Base-by-base conservation (phyloP, 1,284 basidiomycete genomes). In the Bjerkandera adusta region DNA sequence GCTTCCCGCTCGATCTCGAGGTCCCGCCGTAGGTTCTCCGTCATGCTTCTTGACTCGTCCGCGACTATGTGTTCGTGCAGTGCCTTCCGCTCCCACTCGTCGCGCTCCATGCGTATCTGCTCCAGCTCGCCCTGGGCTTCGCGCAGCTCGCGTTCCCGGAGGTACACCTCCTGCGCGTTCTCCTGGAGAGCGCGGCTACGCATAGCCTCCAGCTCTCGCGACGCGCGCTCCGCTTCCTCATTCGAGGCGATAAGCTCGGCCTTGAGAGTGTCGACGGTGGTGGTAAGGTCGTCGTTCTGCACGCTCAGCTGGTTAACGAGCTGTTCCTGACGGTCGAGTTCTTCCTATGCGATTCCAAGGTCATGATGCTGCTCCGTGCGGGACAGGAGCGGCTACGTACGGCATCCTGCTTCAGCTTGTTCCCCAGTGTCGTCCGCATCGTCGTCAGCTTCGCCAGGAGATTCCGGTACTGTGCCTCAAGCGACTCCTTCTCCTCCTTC, bases 371-470 rank as follows among this genome's bases (percentile, higher is more conserved):
- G 52, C 48, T 47, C 27, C 52, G 44, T 35, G 43, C 43, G 32
- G 42, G 16, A 52, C 36, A 36, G 27, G 45, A 30, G 52, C 27
- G n/a, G 47, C 44, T 42, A 82, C 91, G 64, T 70, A 97, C 95
- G 56, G 97, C 96, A 69, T 99, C 97, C 66, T 97, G 92, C 64
- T 89, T 85, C 47, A 99, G 73, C 65, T 98, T 96, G 60, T 94
- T 95, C 32, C 94, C 94, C 21, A 99, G 75, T 4, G 91, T 92
- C 22, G 85, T 90, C 12, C 95, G 81, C 94, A 99, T 98, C 27
- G 85, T 81, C 2, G 91, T 93, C 39, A 99, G 73, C 68, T 95
- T 98, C 37, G 83, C 81, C 5, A 99, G 75, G 32, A 99, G 75
- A 49, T 81, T 86, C 45, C 82, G 81, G 68, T 99, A 97, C 64